These are phyloP conservation scores for Mycena olivaceomarginata DNA, from an alignment of 768 basidiomycete species.

Conservation along the genomic window DNA sequence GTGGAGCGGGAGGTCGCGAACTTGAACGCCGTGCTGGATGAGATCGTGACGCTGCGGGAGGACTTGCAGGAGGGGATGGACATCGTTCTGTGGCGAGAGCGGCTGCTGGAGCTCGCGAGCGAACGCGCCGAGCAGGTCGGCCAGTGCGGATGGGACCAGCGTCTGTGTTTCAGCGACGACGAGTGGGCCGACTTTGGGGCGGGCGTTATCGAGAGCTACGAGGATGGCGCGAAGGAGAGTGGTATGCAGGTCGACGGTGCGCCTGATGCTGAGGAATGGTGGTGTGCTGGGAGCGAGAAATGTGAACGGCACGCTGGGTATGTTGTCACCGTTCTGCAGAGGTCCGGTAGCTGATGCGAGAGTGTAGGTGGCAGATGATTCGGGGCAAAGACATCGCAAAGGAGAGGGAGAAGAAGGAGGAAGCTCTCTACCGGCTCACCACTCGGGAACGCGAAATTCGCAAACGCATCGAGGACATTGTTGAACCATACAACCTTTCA, in stretches of 20 bases:
- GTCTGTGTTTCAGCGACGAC: constrained; percentile 89
- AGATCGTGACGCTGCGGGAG: constrained; percentile 77
- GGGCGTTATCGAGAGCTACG: constrained; percentile 84
- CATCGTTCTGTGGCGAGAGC: constrained; percentile 81
- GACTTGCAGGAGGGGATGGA: constrained; percentile 82
- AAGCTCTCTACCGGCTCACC: constrained; percentile 78
- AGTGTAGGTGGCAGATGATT: constrained; percentile 84
- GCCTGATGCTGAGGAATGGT: constrained; percentile 72
- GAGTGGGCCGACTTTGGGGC: constrained; percentile 84
- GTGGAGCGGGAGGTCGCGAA: constrained; percentile 73
- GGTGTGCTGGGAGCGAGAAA: constrained; percentile 85
- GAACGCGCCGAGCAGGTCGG: constrained; percentile 78
- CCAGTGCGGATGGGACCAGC: constrained; percentile 93
- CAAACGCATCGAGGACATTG: constrained; percentile 84
- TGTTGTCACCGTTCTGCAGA: constrained; percentile 39
- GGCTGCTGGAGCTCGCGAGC: constrained; percentile 79
- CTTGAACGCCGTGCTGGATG: constrained; percentile 72
- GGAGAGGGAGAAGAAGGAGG: constrained; percentile 87
- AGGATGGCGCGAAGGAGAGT: constrained; percentile 56
- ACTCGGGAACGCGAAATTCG: constrained; percentile 87
- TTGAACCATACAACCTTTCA: constrained; percentile 67
- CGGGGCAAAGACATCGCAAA: constrained; percentile 83
- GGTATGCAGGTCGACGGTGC: constrained; percentile 61
- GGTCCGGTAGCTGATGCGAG: constrained; percentile 20
- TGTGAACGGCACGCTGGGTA: constrained; percentile 90